A percentile compares a stretch with the other conserved stretches of the same genome.
Evolutionary conservation across 2,329 filamentous ascomycete species (phyloP).

Genomic region (Phoma sp.): DNA sequence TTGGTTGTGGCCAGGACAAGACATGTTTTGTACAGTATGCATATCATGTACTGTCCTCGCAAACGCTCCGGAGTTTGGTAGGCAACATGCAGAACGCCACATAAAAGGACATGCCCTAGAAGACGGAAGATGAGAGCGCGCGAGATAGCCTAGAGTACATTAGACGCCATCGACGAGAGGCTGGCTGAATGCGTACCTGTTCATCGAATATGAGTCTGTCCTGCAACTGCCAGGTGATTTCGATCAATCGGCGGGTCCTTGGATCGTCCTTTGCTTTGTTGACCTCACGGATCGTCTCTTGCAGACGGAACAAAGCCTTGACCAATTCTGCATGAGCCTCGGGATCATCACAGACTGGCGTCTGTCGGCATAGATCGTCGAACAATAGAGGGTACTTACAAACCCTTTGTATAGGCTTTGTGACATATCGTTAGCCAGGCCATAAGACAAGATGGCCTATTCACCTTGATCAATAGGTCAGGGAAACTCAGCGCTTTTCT

Average conservation of each 20-base stretch:
- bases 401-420: slow-evolving; percentile 85
- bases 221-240: slow-evolving; percentile 85
- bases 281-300: slow-evolving; percentile 77
- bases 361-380: slow-evolving; percentile 79
- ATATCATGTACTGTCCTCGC: slow-evolving; percentile 82
- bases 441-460: neutral
- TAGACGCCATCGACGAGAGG: neutral
- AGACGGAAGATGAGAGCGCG: slow-evolving; percentile 66
- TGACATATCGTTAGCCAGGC: neutral
- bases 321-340: slow-evolving; percentile 81
- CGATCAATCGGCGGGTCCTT: slow-evolving; percentile 70
- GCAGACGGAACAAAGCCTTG: slow-evolving; percentile 71
- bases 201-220: slow-evolving; percentile 77
- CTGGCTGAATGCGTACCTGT: slow-evolving; percentile 59
- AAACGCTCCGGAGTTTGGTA: slow-evolving; percentile 75
- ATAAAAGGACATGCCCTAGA: slow-evolving; percentile 80
- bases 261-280: slow-evolving; percentile 84
- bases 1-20: slow-evolving; percentile 75
- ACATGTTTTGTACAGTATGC: slow-evolving; percentile 80
- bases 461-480: slow-evolving; percentile 88
- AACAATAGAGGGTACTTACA: slow-evolving; percentile 92
- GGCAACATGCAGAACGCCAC: slow-evolving; percentile 81
- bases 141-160: slow-evolving; percentile 32
- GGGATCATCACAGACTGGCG: slow-evolving; percentile 83
- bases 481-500: slow-evolving; percentile 81